Base-by-base conservation (phyloP, 768 basidiomycete genomes). In the Polyporus arcularius region DNA sequence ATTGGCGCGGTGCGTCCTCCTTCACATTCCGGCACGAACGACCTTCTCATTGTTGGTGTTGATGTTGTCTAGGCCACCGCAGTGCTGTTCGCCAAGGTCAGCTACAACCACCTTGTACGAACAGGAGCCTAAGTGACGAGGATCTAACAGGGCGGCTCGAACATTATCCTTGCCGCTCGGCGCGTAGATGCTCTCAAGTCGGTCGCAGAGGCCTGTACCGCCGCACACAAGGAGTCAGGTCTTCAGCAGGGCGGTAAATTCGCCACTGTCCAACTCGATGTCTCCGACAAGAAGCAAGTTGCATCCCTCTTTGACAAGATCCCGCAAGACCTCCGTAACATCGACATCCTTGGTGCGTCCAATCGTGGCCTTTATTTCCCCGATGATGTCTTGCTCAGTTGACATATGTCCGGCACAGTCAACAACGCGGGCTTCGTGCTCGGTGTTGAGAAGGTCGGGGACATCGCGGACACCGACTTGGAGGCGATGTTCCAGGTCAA, bases 401-500 rank as follows among this genome's bases (percentile, higher is more conserved):
- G 9, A 48, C 68, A 81, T 81, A 54, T 2, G 15, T 15, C 16
- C n/a, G 11, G 7, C 11, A 35, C 35, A 78, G 87, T 88, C 46
- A 89, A 88, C 71, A 89, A 89, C 66, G 96, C 97, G 39, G 96
- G 97, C 32, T 94, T 88, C 67, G 97, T 98, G 32, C 82, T 88
- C 42, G 97, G 97, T 12, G 75, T 87, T 12, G 97, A 98, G 62
- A 85, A 85, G 43, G 87, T 98, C 40, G 97, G 97, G 6, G 85
- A 87, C 67, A 86, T 94, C 67, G 78, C 85, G 14, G 85, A 90
- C 39, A 79, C 78, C 26, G 93, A 94, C 69, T 80, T 96, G 67
- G 91, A 95, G 67, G 80, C 82, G 55, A 83, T 74, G 79, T 77
- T 75, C 65, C 48, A 64, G 21, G 78, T 77, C 40, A 80, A 83